Conservation (phyloP, 305 asterid genomes). For the Stenogyne calaminthoides region DNA sequence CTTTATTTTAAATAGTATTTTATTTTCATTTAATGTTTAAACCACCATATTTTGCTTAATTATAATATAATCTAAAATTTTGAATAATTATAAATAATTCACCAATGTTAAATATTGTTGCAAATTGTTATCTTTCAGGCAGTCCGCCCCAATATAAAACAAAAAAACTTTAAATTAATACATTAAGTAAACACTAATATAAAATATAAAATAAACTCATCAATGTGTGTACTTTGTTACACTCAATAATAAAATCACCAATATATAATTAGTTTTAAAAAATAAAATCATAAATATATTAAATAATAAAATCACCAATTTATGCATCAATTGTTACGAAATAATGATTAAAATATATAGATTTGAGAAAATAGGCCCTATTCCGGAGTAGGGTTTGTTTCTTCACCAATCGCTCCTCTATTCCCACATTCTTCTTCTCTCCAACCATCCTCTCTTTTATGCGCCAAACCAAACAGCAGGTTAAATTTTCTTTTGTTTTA, state of each 20-base stretch:
- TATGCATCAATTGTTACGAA: background rate
- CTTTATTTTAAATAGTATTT: background rate
- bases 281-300: background rate
- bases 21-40: background rate
- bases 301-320: background rate
- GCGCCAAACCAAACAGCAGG: conserved; percentile 45
- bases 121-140: too few species aligned
- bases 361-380: conserved; percentile 26
- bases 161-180: too few species aligned
- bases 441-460: conserved; percentile 28
- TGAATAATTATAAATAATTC: too few species aligned
- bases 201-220: too few species aligned
- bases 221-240: background rate
- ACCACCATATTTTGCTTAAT: too few species aligned
- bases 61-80: too few species aligned
- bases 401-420: conserved; percentile 45
- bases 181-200: too few species aligned
- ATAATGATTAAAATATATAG: background rate
- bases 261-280: too few species aligned
- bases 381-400: conserved; percentile 41
- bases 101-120: too few species aligned
- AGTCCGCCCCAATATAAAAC: too few species aligned
- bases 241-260: background rate
- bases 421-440: conserved; percentile 30
- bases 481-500: background rate